phyloP scores from a whole-genome alignment of 176 grass and related monocot species.

The Cenchrus fungigraminus region DNA sequence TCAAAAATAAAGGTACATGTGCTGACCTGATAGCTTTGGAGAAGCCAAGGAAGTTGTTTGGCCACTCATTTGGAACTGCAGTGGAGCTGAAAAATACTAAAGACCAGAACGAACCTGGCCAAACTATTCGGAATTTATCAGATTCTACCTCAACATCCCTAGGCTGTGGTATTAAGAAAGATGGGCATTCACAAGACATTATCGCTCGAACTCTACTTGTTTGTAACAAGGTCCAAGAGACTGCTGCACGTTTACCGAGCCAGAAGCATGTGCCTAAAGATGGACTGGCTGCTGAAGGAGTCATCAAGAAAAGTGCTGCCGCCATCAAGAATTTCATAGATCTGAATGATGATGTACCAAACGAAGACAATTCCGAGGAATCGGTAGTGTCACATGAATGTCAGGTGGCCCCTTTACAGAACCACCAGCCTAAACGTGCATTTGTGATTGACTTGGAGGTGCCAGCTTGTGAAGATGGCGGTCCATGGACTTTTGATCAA shows the following conservation, averaged over 20 bases:
- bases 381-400: slow-evolving; percentile 45
- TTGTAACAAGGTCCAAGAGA: slow-evolving; percentile 37
- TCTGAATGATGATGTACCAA: slow-evolving; percentile 67
- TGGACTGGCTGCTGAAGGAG: slow-evolving; percentile 34
- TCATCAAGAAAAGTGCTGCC: slow-evolving; percentile 16
- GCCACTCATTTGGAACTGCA: slow-evolving; percentile 46
- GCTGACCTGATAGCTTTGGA: slow-evolving; percentile 42
- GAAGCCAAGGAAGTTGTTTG: slow-evolving; percentile 45
- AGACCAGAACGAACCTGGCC: slow-evolving; percentile 21
- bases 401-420: slow-evolving; percentile 35
- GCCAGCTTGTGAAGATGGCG: slow-evolving; percentile 46
- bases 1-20: slow-evolving; percentile 55
- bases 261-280: slow-evolving; percentile 29
- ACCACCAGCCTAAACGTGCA: slow-evolving; percentile 42
- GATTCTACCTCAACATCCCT: slow-evolving; percentile 54
- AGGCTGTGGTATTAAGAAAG: slow-evolving; percentile 32
- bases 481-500: slow-evolving; percentile 31
- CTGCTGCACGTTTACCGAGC: slow-evolving; percentile 23
- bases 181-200: slow-evolving; percentile 29
- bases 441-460: slow-evolving; percentile 61
- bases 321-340: slow-evolving; percentile 51
- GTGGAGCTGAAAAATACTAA: slow-evolving; percentile 40
- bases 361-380: slow-evolving; percentile 47
- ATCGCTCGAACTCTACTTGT: slow-evolving; percentile 17
- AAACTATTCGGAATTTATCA: slow-evolving; percentile 52